Conservation (phyloP, 345 rosid species). For the Erodium maritimum region DNA sequence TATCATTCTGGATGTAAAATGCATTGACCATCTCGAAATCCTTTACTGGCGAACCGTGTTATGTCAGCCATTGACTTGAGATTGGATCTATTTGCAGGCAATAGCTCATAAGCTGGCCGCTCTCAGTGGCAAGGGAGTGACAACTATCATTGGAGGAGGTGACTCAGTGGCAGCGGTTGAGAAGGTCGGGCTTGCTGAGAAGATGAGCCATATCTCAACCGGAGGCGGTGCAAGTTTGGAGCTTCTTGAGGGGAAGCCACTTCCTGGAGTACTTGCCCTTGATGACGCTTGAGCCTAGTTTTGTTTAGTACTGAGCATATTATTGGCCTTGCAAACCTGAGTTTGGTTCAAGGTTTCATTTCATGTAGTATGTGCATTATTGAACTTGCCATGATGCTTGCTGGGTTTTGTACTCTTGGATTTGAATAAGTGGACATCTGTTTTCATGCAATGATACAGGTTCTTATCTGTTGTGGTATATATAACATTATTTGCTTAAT, state of each 20-base stretch:
- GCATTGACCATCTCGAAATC: not conserved
- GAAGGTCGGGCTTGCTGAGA: constrained; percentile 77
- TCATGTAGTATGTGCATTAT: not conserved
- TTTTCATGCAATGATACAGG: not conserved
- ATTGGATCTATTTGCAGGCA: constrained; percentile 30
- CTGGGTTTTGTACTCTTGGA: not conserved
- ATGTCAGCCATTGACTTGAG: not conserved
- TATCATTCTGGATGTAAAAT: no score
- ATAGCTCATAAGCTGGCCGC: constrained; percentile 89
- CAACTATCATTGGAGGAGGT: constrained; percentile 91
- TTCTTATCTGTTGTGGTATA: no score
- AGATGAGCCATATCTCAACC: constrained; percentile 93
- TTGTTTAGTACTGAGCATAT: not conserved
- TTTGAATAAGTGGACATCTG: not conserved
- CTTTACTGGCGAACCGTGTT: no score
- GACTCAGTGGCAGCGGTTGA: constrained; percentile 97
- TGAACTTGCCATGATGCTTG: not conserved
- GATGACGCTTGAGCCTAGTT: constrained; percentile 32
- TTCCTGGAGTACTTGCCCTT: constrained; percentile 86
- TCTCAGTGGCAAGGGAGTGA: constrained; percentile 71
- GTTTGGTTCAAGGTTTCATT: not conserved
- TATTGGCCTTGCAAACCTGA: not conserved
- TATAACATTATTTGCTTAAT: no score
- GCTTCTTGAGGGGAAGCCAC: constrained; percentile 78
- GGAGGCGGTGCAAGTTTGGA: constrained; percentile 97